Conservation (phyloP, 345 rosid genomes). For the Syzygium jambos region DNA sequence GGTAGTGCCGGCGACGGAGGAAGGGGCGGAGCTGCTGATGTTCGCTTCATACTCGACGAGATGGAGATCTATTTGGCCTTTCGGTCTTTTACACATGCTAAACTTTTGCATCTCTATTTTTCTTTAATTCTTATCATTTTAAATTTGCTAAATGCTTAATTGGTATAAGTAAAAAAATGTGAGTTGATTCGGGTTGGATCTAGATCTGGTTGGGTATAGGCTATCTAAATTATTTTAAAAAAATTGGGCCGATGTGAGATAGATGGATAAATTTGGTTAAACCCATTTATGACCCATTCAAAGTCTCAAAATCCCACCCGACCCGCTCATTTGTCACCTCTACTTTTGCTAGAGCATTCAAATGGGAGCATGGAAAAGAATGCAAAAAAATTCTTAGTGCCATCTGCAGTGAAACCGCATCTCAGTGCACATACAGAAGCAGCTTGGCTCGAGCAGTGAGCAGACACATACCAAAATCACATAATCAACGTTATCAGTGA, state of each 20-base stretch:
- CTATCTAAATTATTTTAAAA: too few relatives aligned
- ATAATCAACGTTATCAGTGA: not conserved
- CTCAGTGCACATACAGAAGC: not conserved
- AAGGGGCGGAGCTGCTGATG: not conserved
- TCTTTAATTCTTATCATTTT: not conserved
- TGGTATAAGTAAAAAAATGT: not conserved
- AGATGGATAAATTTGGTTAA: too few relatives aligned
- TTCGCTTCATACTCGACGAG: not conserved
- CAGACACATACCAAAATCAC: not conserved
- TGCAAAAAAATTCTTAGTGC: not conserved
- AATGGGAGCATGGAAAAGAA: not conserved
- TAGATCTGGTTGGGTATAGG: not conserved
- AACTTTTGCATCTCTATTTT: not conserved
- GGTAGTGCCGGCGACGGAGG: not conserved
- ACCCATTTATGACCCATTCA: too few relatives aligned
- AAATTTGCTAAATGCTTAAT: not conserved
- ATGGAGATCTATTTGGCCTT: not conserved
- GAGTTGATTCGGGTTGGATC: not conserved
- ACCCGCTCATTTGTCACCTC: not conserved
- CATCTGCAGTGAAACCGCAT: not conserved
- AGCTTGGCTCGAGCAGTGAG: not conserved
- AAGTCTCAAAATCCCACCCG: rapidly evolving
- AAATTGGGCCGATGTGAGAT: too few relatives aligned
- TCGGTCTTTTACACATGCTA: not conserved
- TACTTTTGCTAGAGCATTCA: not conserved